Conservation (phyloP, 2,329 filamentous ascomycete genomes). For the Epichloe uncinata region DNA sequence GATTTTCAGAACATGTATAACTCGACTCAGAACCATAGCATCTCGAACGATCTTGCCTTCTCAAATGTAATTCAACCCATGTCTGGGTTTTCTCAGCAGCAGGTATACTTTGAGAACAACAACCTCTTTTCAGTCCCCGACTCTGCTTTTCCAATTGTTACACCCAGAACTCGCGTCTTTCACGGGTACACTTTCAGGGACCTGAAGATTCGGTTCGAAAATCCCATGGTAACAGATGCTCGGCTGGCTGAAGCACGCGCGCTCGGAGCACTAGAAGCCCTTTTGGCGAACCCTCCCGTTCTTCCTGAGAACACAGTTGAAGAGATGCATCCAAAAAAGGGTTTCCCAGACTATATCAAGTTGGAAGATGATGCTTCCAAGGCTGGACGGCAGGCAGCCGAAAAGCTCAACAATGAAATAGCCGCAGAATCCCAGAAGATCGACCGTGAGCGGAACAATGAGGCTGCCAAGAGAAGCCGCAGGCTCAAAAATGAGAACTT, state of each 20-base stretch:
- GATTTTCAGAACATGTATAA: background rate
- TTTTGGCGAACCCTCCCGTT: conserved; percentile 11
- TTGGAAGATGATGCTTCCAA: conserved; percentile 6
- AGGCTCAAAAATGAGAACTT: conserved; percentile 8
- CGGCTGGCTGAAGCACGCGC: background rate
- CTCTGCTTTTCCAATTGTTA: background rate
- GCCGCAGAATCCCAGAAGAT: conserved; percentile 12
- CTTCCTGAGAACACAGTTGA: conserved; percentile 15
- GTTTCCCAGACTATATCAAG: conserved; percentile 9
- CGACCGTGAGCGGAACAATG: conserved; percentile 23
- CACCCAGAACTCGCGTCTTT: background rate
- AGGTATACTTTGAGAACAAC: background rate
- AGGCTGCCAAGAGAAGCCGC: conserved; percentile 24
- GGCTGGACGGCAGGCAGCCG: conserved; percentile 3
- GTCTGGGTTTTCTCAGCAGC: background rate
- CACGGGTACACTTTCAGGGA: background rate
- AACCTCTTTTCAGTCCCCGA: background rate
- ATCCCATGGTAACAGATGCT: background rate
- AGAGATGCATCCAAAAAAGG: conserved; percentile 16
- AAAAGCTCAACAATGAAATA: conserved; percentile 15
- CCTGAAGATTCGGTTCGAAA: background rate
- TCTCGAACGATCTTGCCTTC: background rate
- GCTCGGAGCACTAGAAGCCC: background rate
- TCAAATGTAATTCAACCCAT: background rate
- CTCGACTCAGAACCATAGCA: background rate